Evolutionary conservation across 2,329 filamentous ascomycete species (phyloP).

Genomic region (Pseudogymnoascus sp.): DNA sequence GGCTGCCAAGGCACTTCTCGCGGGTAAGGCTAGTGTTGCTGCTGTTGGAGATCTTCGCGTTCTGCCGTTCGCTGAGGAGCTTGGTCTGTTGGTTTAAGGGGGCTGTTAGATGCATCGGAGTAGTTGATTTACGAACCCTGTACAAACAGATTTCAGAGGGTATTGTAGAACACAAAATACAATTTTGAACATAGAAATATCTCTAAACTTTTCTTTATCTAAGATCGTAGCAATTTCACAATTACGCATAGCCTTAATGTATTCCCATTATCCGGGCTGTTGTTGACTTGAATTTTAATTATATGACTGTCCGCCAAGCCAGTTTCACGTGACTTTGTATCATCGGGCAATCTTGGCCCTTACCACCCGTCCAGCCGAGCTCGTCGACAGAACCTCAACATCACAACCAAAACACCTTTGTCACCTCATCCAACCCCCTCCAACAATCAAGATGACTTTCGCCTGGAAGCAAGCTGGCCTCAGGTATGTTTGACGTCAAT

Average conservation of each 20-base stretch:
- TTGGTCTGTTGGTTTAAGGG: constrained; percentile 87
- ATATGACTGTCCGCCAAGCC: neutral
- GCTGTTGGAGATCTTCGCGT: constrained; percentile 86
- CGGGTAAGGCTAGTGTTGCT: constrained; percentile 82
- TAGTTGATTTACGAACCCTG: constrained; percentile 20
- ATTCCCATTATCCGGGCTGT: neutral
- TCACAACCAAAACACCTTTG: constrained; percentile 14
- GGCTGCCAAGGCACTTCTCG: constrained; percentile 82
- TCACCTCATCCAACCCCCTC: constrained; percentile 18
- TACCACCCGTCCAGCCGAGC: constrained; percentile 15
- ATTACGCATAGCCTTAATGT: constrained; percentile 3
- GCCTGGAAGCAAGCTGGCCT: constrained; percentile 98
- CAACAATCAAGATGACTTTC: constrained; percentile 64
- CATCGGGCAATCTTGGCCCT: constrained; percentile 8
- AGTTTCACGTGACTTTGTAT: neutral
- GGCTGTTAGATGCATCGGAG: constrained; percentile 23
- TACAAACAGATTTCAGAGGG: constrained; percentile 33
- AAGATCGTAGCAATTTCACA: constrained; percentile 1
- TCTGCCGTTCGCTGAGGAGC: constrained; percentile 87
- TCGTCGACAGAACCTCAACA: constrained; percentile 17
- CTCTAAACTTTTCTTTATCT: constrained; percentile 11
- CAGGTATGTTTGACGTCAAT: constrained; percentile 35
- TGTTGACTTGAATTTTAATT: neutral
- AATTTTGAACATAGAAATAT: constrained; percentile 16
- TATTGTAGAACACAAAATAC: constrained; percentile 29